Conservation (phyloP, 1,284 basidiomycete genomes). For the Malassezia globosa region DNA sequence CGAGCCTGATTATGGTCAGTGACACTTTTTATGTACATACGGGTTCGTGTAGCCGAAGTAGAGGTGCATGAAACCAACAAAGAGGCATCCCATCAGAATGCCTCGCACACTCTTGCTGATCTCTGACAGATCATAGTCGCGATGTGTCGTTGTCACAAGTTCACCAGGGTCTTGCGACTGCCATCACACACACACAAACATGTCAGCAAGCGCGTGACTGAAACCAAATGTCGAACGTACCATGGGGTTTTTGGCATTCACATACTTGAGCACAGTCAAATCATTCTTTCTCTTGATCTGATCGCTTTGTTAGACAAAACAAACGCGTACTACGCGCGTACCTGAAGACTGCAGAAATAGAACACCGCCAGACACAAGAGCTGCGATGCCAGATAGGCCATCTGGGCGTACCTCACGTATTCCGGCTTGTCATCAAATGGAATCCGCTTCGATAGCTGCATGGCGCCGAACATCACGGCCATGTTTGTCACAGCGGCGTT, state of each 20-base stretch:
- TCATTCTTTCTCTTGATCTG: constrained; percentile 83
- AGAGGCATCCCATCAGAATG: constrained; percentile 47
- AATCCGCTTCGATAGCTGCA: constrained; percentile 69
- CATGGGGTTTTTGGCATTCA: constrained; percentile 50
- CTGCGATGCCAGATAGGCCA: constrained; percentile 69
- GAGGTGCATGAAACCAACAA: constrained; percentile 47
- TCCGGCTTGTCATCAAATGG: constrained; percentile 74
- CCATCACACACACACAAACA: no score
- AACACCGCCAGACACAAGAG: constrained; percentile 60
- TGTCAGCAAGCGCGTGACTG: no score
- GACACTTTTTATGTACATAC: constrained; percentile 12
- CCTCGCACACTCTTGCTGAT: constrained; percentile 67
- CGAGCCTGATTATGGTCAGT: constrained; percentile 18
- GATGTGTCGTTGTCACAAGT: constrained; percentile 78
- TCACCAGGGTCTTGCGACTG: constrained; percentile 60
- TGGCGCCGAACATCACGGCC: constrained; percentile 38
- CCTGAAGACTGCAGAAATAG: constrained; percentile 57
- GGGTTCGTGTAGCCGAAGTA: constrained; percentile 47
- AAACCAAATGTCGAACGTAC: constrained; percentile 2
- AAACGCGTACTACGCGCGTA: constrained; percentile 22
- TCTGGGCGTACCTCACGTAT: constrained; percentile 68
- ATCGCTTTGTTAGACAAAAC: no score
- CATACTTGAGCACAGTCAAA: constrained; percentile 83
- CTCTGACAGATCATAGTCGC: constrained; percentile 83
- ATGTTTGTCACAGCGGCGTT: constrained; percentile 18